Base-by-base conservation (phyloP, 345 rosid species). In the Hypericum perforatum region DNA sequence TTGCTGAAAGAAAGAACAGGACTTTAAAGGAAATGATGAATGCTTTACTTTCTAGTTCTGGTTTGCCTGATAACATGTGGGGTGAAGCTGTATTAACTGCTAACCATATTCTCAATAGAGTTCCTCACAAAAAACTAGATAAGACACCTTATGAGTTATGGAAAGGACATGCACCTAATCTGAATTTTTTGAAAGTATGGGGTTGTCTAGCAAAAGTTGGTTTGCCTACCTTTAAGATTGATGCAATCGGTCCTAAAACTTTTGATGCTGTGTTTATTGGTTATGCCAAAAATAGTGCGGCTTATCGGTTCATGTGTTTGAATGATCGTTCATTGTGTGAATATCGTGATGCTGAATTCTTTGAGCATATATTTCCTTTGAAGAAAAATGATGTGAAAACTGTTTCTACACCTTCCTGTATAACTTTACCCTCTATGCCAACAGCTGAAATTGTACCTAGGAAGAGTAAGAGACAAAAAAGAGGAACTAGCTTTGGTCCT, bases 21-120 rank as follows among this genome's bases (percentile, higher is more conserved):
- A n/a, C n/a, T n/a, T n/a, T n/a, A n/a, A n/a, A n/a, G n/a, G 12
- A 43, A 12, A 42, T 56, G 59, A 42, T 56, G 49, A 56, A 56
- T 56, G 12, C 15, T 1, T 10, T 56, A 41, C 39, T 56, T 0
- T 0, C 43, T 42, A 42, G 49, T 29, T 42, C 59, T 43, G 15
- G 3, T 5, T 10, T n/a, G 7, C 32, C 16, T 16, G 49, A 43
- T 43, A 43, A 22, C 16, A 6, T 43, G 8, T 29, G 49, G 38
- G 14, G 38, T n/a, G 7, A 42, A 22, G 6, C 3, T 41, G 10
- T 36, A 54, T 0, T 40, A 54, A 41, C 15, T 5, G 15, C 32
- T 10, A 16, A 40, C 11, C 13, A 54, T 5, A 6, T 54, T 3
- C 42, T n/a, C n/a, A n/a, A n/a, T n/a, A n/a, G n/a, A n/a, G n/a